A percentile compares a stretch with the other conserved stretches of the same genome.
These are phyloP conservation scores for Oryza rufipogon DNA, from an alignment of 176 grass and related monocot genomes.

Conservation along the genomic window DNA sequence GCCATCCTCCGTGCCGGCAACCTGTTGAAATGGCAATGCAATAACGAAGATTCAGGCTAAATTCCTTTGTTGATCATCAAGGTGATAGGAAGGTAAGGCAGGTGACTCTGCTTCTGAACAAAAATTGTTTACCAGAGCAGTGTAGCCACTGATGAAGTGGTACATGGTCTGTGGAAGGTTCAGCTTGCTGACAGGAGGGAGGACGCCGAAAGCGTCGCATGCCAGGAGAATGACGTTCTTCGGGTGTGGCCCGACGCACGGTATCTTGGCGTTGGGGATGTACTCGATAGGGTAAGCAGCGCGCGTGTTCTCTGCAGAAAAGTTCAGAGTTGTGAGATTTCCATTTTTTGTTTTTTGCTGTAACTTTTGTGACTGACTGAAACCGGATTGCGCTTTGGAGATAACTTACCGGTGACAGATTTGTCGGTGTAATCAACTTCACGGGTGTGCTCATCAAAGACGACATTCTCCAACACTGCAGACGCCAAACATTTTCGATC, in stretches of 20 bases:
- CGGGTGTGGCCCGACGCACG: slow-evolving; percentile 88
- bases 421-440: slow-evolving; percentile 93
- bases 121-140: slow-evolving; percentile 60
- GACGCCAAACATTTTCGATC: not conserved
- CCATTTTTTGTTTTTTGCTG: not conserved
- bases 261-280: slow-evolving; percentile 92
- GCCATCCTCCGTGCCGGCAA: slow-evolving; percentile 94
- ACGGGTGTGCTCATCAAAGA: slow-evolving; percentile 92
- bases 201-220: slow-evolving; percentile 93
- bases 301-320: slow-evolving; percentile 80
- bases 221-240: slow-evolving; percentile 98
- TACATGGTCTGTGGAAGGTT: slow-evolving; percentile 97
- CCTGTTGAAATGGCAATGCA: slow-evolving; percentile 20
- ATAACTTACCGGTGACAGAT: slow-evolving; percentile 82
- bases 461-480: slow-evolving; percentile 93
- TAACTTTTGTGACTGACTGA: not conserved
- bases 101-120: not conserved
- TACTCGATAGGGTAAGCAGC: slow-evolving; percentile 97
- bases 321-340: not conserved
- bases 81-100: not conserved
- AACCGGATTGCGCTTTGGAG: not conserved
- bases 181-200: slow-evolving; percentile 96
- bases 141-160: slow-evolving; percentile 99
- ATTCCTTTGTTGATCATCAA: not conserved
- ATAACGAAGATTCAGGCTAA: not conserved